Conservation (phyloP, 2,329 filamentous ascomycete species). For the Claviceps africana region DNA sequence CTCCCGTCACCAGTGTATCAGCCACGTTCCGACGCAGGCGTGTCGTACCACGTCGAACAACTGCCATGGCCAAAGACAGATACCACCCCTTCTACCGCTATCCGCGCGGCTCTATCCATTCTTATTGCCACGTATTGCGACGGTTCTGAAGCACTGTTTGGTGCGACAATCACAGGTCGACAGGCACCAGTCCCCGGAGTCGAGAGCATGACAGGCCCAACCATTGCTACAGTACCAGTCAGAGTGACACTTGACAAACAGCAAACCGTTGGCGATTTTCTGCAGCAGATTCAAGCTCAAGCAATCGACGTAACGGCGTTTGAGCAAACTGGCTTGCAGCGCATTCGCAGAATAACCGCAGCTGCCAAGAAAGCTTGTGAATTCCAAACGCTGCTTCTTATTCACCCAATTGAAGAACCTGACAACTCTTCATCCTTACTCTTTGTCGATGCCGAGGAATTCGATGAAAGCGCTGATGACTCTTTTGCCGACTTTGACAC, state of each 20-base stretch:
- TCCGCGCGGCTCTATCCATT: slow-evolving; percentile 15
- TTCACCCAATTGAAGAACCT: slow-evolving; percentile 7
- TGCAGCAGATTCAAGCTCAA: slow-evolving; percentile 19
- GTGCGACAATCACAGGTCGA: slow-evolving; percentile 12
- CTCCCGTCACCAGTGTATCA: background rate
- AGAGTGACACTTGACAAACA: slow-evolving; percentile 15
- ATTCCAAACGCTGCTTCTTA: slow-evolving; percentile 7
- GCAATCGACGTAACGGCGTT: slow-evolving; percentile 1
- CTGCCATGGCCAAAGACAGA: slow-evolving; percentile 11
- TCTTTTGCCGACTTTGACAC: slow-evolving; percentile 1
- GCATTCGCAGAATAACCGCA: background rate
- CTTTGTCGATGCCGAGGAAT: background rate
- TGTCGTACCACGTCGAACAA: slow-evolving; percentile 17
- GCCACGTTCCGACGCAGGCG: slow-evolving; percentile 14
- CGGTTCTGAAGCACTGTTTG: slow-evolving; percentile 18
- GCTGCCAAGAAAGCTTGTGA: slow-evolving; percentile 1
- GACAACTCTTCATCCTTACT: background rate
- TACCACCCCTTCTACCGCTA: slow-evolving; percentile 7
- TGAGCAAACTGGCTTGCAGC: slow-evolving; percentile 3
- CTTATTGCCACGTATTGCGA: slow-evolving; percentile 21
- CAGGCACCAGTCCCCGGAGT: slow-evolving; percentile 12
- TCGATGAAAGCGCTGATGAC: background rate
- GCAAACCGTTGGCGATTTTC: slow-evolving; percentile 21
- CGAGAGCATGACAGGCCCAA: slow-evolving; percentile 15
- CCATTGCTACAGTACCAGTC: slow-evolving; percentile 15